phyloP scores from a whole-genome alignment of 2,329 filamentous ascomycete genomes.

The Colletotrichum sp. region DNA sequence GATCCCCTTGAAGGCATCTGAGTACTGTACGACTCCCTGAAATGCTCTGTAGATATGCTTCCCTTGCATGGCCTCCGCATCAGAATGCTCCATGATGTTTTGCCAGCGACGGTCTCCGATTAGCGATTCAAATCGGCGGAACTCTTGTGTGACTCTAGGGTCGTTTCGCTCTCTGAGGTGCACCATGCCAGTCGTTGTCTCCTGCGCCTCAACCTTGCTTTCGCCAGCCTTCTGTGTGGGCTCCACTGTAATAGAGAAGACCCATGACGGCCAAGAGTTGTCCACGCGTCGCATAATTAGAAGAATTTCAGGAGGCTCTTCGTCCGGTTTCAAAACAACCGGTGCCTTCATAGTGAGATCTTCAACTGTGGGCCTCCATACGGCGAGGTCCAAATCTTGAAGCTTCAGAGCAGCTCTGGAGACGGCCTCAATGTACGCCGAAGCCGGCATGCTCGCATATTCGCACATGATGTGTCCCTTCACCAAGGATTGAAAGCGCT shows the following conservation, averaged over 20 bases:
- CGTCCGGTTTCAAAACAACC: not conserved
- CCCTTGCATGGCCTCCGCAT: not conserved
- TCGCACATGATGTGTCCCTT: not conserved
- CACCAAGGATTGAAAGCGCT: not conserved
- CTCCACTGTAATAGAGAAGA: not conserved
- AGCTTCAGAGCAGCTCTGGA: not conserved
- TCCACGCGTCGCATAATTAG: not conserved
- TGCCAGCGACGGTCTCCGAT: not conserved
- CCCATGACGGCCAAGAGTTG: not conserved
- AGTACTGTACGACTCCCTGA: not conserved
- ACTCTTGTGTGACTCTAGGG: not conserved
- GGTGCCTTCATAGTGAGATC: not conserved
- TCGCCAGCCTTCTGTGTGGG: too few relatives aligned
- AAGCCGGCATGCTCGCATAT: not conserved
- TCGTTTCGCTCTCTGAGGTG: not conserved
- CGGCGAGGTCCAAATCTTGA: not conserved
- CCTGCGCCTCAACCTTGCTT: not conserved
- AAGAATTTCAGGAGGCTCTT: not conserved
- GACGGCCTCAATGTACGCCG: not conserved
- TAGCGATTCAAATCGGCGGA: not conserved
- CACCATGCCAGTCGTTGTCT: not conserved
- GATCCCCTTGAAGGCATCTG: not conserved
- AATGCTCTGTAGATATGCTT: conserved; percentile 2
- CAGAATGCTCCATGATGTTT: not conserved
- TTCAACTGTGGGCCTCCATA: not conserved